A percentile compares a stretch with the other conserved stretches of the same genome.
phyloP scores from a whole-genome alignment of 2,329 filamentous ascomycete genomes.

The Penicillium sp. region DNA sequence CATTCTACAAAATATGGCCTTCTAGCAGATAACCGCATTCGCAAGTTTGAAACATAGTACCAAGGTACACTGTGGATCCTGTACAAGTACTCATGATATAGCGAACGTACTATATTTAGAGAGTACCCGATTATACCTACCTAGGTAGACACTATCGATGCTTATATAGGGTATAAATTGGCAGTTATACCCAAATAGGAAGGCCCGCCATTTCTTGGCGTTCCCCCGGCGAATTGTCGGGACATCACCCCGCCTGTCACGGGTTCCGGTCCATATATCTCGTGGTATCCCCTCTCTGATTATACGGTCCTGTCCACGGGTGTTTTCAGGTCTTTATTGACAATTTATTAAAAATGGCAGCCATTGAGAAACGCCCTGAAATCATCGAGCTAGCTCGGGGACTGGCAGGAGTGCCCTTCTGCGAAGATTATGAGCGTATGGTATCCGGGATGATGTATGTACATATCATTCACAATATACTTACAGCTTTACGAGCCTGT shows the following conservation, averaged over 20 bases:
- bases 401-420: constrained; percentile 21
- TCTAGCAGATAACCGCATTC: constrained; percentile 29
- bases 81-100: background rate
- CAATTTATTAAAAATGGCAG: constrained; percentile 16
- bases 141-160: background rate
- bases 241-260: background rate
- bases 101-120: background rate
- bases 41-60: background rate
- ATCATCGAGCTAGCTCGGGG: constrained; percentile 26
- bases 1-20: background rate
- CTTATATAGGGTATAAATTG: background rate
- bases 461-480: background rate
- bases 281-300: background rate
- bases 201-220: background rate
- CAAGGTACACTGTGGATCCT: background rate
- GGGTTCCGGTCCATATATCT: background rate
- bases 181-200: constrained; percentile 1
- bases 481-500: background rate
- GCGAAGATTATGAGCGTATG: constrained; percentile 32
- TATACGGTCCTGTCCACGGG: background rate
- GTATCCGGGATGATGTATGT: constrained; percentile 31
- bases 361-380: constrained; percentile 23
- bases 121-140: too few species aligned
- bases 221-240: constrained; percentile 1
- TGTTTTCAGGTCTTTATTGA: background rate